phyloP scores from a whole-genome alignment of 1,284 basidiomycete species.

The Phylloporus gajari region DNA sequence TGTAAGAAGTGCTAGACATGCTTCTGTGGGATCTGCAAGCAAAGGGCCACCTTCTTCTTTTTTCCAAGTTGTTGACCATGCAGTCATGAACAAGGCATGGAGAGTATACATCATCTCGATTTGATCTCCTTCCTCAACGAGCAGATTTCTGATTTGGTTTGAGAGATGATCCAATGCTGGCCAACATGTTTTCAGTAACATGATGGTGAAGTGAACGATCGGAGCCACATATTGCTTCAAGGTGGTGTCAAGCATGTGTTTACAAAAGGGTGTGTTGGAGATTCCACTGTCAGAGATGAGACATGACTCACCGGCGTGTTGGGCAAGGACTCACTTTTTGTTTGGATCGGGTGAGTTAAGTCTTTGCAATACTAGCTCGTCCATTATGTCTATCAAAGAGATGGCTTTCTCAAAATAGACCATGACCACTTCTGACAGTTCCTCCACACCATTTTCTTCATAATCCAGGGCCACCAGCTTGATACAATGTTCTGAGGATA shows the following conservation, averaged over 20 bases:
- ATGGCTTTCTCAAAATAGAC: not conserved
- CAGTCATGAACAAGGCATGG: not conserved
- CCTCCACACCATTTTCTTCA: not conserved
- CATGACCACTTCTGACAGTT: not conserved
- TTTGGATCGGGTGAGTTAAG: not conserved
- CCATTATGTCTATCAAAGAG: not conserved
- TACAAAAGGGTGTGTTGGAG: conserved; percentile 1
- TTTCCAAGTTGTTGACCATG: conserved; percentile 28
- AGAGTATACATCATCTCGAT: too few species aligned
- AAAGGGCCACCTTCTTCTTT: not conserved
- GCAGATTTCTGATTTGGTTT: too few species aligned
- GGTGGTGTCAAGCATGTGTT: not conserved
- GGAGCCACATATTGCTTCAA: not conserved
- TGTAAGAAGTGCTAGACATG: conserved; percentile 25
- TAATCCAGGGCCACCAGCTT: too few species aligned
- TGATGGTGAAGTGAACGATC: too few species aligned
- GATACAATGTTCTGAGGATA: too few species aligned
- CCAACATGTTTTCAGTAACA: too few species aligned
- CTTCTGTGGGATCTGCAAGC: conserved; percentile 38
- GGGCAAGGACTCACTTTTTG: not conserved
- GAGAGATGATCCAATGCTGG: too few species aligned
- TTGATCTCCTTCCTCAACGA: too few species aligned
- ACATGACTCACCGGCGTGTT: not conserved
- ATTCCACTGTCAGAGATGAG: not conserved
- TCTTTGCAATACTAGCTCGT: not conserved